Percentiles rank a stretch among this genome's conserved stretches.
phyloP scores from a whole-genome alignment of 345 rosid species.

The Hevea brasiliensis region DNA sequence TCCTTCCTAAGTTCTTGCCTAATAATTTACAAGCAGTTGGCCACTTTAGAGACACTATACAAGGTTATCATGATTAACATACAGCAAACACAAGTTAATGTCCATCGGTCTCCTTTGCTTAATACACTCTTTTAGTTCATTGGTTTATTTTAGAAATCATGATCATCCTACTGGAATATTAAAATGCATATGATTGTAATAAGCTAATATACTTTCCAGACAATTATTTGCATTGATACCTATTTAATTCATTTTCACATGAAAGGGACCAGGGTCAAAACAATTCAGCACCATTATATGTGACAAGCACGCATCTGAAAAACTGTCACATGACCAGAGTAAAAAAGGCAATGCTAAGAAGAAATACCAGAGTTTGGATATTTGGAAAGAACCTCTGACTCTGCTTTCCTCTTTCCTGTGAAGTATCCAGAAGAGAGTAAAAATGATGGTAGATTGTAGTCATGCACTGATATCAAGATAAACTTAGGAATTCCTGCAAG shows the following conservation, averaged over 20 bases:
- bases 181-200: background rate
- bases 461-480: slow-evolving; percentile 79
- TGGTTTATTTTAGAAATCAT: background rate
- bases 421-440: slow-evolving; percentile 75
- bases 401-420: slow-evolving; percentile 85
- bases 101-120: background rate
- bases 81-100: background rate
- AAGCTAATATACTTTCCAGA: background rate
- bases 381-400: slow-evolving; percentile 83
- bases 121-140: background rate
- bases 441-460: slow-evolving; percentile 88
- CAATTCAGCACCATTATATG: background rate
- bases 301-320: background rate
- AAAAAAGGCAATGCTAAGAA: background rate
- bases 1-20: too few species aligned
- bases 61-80: background rate
- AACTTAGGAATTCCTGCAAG: slow-evolving; percentile 78
- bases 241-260: background rate
- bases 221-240: background rate
- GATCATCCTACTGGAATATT: background rate
- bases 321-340: background rate
- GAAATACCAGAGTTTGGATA: slow-evolving; percentile 78
- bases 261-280: background rate
- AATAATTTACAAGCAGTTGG: too few species aligned
- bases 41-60: too few species aligned